Base-by-base conservation (phyloP, 2,329 filamentous ascomycete species). In the Hirsutella thompsonii region DNA sequence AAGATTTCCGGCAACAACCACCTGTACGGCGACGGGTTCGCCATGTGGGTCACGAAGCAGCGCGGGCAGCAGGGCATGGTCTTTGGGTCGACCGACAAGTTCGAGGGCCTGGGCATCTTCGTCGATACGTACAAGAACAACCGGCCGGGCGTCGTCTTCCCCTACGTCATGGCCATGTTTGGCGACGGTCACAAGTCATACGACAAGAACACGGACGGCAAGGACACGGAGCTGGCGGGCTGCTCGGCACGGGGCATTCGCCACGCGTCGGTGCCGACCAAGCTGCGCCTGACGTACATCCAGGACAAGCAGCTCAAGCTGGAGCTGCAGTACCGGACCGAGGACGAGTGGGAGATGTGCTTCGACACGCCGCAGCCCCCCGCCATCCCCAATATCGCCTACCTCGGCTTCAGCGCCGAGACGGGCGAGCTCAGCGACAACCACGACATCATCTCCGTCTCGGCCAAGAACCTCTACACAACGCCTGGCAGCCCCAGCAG, bases 81-180 rank as follows among this genome's bases (percentile, higher is more conserved):
- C 30, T 98, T 98, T 62, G 92, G 92, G 39, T 81, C 81, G 50
- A 70, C 74, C 23, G 90, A 98, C 65, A 77, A 77, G 48, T 98
- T 96, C 53, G 90, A 98, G 61, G 92, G 92, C 4, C 74, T 98
- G 37, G 92, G 88, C 41, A 74, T 98, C 62, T 96, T 95, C 69
- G 77, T 98, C 66, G 92, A 98, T 60, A 98, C 92, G 36, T 98
- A 98, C 74, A 98, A 98, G 79, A 98, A 98, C 70, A 94, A 95
- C 69, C 80, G 92, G 13, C 90, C 92, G 1, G 92, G 92, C 35
- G 83, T 87, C 34, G 84, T 94, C 37, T 98, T 98, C 65, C 92
- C 92, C 39, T 95, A 94, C 58, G 83, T 98, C 55, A 95, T 96
- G 89, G 90, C 89, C 47, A 96, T 96, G 92, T 72, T 88, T 51